Conservation (phyloP, 2,329 filamentous ascomycete genomes). For the Xylariales sp. region DNA sequence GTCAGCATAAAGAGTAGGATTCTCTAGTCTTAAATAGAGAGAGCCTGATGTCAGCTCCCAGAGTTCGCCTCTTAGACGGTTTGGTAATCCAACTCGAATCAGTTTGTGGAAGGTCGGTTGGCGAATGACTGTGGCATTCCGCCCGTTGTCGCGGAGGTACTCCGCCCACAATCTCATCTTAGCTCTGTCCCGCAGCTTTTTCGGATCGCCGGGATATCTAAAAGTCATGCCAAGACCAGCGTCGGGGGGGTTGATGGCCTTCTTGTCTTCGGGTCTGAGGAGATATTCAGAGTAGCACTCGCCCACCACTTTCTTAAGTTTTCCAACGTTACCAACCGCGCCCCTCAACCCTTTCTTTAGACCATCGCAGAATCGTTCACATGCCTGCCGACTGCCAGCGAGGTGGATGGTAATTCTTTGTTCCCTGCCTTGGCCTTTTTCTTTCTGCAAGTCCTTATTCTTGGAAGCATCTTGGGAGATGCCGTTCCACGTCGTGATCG, state of each 20-base stretch:
- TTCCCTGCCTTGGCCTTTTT: slow-evolving; percentile 46
- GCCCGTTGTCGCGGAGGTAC: slow-evolving; percentile 91
- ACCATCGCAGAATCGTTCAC: slow-evolving; percentile 93
- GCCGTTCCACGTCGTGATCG: slow-evolving; percentile 92
- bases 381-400: slow-evolving; percentile 80
- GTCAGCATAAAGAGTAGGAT: slow-evolving; percentile 77
- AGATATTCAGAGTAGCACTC: slow-evolving; percentile 92
- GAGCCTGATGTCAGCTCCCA: slow-evolving; percentile 96
- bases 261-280: slow-evolving; percentile 59
- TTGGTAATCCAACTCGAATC: slow-evolving; percentile 90
- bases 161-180: slow-evolving; percentile 98
- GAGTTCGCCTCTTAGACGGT: slow-evolving; percentile 85
- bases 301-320: slow-evolving; percentile 71
- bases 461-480: slow-evolving; percentile 47
- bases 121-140: slow-evolving; percentile 85
- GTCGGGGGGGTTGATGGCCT: slow-evolving; percentile 69
- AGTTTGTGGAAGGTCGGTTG: slow-evolving; percentile 98
- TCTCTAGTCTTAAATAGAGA: slow-evolving; percentile 80
- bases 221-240: slow-evolving; percentile 90
- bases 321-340: slow-evolving; percentile 82
- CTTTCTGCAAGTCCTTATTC: slow-evolving; percentile 34
- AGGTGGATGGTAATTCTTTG: slow-evolving; percentile 92
- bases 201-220: slow-evolving; percentile 89
- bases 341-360: slow-evolving; percentile 85
- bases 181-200: slow-evolving; percentile 88